These are phyloP conservation scores for Oryza officinalis DNA, from an alignment of 176 grass and related monocot genomes.

Conservation along the genomic window DNA sequence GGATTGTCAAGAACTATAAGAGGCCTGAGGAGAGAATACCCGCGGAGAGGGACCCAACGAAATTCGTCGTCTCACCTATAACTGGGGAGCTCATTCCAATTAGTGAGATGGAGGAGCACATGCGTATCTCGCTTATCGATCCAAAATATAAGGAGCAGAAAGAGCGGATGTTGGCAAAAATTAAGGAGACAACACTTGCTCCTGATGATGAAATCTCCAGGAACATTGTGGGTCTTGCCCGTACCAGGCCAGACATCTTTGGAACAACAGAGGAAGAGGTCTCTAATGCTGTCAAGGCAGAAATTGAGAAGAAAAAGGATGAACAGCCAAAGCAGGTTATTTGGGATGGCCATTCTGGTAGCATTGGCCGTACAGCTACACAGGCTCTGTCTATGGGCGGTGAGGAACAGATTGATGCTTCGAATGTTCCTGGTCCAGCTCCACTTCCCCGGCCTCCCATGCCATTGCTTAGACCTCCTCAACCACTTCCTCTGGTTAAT, in stretches of 20 bases:
- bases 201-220: slow-evolving; percentile 91
- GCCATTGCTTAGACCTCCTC: slow-evolving; percentile 64
- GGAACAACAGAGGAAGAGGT: slow-evolving; percentile 97
- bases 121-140: slow-evolving; percentile 97
- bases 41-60: slow-evolving; percentile 72
- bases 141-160: slow-evolving; percentile 99
- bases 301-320: slow-evolving; percentile 98
- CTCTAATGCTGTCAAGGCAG: slow-evolving; percentile 91
- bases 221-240: slow-evolving; percentile 96
- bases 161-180: slow-evolving; percentile 97
- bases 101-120: slow-evolving; percentile 98
- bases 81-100: slow-evolving; percentile 93
- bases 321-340: slow-evolving; percentile 96
- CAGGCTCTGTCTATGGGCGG: slow-evolving; percentile 71
- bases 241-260: slow-evolving; percentile 95
- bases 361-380: slow-evolving; percentile 87
- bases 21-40: slow-evolving; percentile 83
- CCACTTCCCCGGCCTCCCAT: slow-evolving; percentile 64
- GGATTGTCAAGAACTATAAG: slow-evolving; percentile 99
- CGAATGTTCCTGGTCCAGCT: slow-evolving; percentile 63
- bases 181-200: slow-evolving; percentile 91
- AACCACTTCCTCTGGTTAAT: slow-evolving; percentile 72
- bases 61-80: slow-evolving; percentile 93
- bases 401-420: slow-evolving; percentile 65
- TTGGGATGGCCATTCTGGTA: slow-evolving; percentile 97